Evolutionary conservation across 257 asterid species (phyloP).

Genomic region (Capsicum baccatum): DNA sequence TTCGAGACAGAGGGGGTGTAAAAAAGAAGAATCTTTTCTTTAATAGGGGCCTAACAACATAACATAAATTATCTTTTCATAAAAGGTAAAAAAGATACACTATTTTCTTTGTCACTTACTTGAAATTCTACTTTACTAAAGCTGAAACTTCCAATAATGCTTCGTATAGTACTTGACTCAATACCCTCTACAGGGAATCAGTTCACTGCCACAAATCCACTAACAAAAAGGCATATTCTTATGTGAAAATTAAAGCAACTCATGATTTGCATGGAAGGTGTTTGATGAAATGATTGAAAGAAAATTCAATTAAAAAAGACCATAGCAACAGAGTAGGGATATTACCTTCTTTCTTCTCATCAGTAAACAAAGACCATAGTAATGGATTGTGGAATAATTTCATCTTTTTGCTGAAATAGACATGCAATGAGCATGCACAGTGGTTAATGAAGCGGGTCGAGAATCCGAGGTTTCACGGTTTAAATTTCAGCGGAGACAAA

Average conservation of each 20-base stretch:
- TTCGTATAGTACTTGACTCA: neutral
- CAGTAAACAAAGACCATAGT: no score
- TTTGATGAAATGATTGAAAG: neutral
- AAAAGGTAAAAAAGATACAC: neutral
- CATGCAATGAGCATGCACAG: no score
- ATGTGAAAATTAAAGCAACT: neutral
- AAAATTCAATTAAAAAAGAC: neutral
- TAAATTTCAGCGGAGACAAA: no score
- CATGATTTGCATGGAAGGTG: neutral
- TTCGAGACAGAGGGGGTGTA: no score
- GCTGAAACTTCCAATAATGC: neutral
- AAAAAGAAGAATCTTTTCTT: neutral
- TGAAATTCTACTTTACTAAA: constrained; percentile 11
- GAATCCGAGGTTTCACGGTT: no score
- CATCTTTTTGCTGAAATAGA: no score
- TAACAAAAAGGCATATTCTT: neutral
- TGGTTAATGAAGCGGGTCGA: no score
- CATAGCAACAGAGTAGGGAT: neutral
- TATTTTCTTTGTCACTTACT: neutral
- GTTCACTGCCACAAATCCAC: neutral
- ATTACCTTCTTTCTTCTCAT: neutral
- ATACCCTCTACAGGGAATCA: neutral
- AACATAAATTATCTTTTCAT: neutral
- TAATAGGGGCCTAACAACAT: neutral
- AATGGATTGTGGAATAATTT: no score